Percentiles rank a stretch among this genome's conserved stretches.
Evolutionary conservation across 164 flowering plant species (phyloP).

Genomic region (Paratinospora sagittata): DNA sequence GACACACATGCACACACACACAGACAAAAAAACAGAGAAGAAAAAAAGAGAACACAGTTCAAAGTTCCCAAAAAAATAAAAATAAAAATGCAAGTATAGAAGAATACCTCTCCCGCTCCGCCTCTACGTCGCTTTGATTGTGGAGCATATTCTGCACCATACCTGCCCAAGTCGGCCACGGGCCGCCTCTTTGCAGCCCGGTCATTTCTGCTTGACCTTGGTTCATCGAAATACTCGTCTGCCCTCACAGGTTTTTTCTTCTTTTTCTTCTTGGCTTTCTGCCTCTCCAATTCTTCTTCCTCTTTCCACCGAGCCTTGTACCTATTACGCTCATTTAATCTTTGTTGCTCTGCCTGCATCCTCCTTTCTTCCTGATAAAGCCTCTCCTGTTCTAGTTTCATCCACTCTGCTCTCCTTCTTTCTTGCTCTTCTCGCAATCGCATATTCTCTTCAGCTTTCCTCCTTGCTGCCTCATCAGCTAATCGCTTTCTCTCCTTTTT

Average conservation of each 20-base stretch:
- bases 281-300: constrained; percentile 59
- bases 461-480: constrained; percentile 30
- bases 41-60: neutral
- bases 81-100: neutral
- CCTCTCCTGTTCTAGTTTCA: constrained; percentile 43
- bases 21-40: no score
- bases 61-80: neutral
- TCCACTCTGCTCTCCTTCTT: constrained; percentile 23
- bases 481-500: constrained; percentile 34
- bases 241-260: constrained; percentile 38
- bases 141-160: constrained; percentile 44
- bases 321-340: constrained; percentile 43
- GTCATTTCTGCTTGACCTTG: constrained; percentile 41
- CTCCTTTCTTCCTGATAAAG: constrained; percentile 36
- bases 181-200: constrained; percentile 49
- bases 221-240: constrained; percentile 55
- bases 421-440: constrained; percentile 69
- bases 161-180: constrained; percentile 38
- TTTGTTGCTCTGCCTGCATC: constrained; percentile 47
- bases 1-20: no score
- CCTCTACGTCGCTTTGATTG: constrained; percentile 53
- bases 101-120: constrained; percentile 86
- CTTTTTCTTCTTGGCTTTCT: constrained; percentile 58
- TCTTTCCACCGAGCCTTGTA: constrained; percentile 51
- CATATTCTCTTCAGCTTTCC: constrained; percentile 39